Base-by-base conservation (phyloP, 176 grass and related monocot species). In the maize (Zea mays) region DNA sequence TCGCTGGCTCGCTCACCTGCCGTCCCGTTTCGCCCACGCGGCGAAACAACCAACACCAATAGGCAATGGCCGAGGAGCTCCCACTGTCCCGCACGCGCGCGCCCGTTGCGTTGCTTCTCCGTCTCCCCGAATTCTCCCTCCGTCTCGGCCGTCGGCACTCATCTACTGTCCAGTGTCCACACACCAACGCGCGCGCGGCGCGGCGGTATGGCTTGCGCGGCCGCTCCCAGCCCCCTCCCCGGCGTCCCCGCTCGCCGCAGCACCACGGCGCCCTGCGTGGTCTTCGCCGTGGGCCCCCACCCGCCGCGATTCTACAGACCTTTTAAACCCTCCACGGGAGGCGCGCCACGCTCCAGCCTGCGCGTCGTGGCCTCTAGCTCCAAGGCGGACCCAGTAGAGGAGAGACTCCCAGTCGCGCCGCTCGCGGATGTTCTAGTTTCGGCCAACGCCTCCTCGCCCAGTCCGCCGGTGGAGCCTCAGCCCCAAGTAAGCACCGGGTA, bases 331-430 rank as follows among this genome's bases (percentile, higher is more conserved):
- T 42, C 66, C 66, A 41, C 70, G 21, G 44, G 46, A 67, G 48
- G 48, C 50, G 15, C 79, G 34, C 14, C 47, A 27, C 66, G 66
- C 4, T 19, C 48, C 42, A 62, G 73, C 19, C 85, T 74, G 61
- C 81, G 78, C 43, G 41, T 69, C 27, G 74, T 69, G 71, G 91
- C 88, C n/a, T 85, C 91, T 45, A 84, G 78, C 38, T 88, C 85
- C 50, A 90, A 79, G 64, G 75, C 62, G 35, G 79, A 81, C 20
- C 75, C 74, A 19, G 64, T 77, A 46, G 74, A 86, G 79, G 88
- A 90, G 81, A 56, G 38, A 4, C 8, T 35, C 16, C 45, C 69
- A 35, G 71, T 64, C n/a, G 89, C 72, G 56, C 63, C 79, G 48
- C 19, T 45, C 16, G 14, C 85, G 21, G 42, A 14, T 5, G 56